Base-by-base conservation (phyloP, 2,329 filamentous ascomycete species). In the Claviceps arundinis region DNA sequence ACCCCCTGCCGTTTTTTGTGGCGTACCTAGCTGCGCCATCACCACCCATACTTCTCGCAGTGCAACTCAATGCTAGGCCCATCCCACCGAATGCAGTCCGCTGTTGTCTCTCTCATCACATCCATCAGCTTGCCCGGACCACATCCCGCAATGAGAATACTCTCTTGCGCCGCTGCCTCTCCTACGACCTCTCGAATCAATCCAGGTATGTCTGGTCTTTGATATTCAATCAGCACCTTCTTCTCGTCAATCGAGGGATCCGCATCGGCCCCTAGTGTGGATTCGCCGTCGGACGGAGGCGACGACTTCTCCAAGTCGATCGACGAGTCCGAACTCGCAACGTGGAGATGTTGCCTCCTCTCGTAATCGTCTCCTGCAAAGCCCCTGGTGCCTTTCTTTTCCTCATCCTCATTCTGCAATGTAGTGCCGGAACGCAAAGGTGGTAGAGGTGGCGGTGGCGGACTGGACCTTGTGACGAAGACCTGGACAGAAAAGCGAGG, bases 41-140 rank as follows among this genome's bases (percentile, higher is more conserved):
- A 72, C 70, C 70, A 73, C 5, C 66, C 70, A 60, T 75, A 75
- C 44, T 70, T 63, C 61, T 76, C 74, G 50, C 70, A 71, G 61
- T 76, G 73, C 14, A 76, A 61, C 56, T 74, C 73, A 3, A 77
- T 61, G 26, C 68, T 67, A 2, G 73, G 70, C 1, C 73, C 72
- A 7, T 66, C 62, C 0, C 60, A 50, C 22, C 60, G 64, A 47
- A 76, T 73, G 51, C 62, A 65, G 13, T 58, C 58, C 1, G 70
- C 69, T 0, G 68, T 63, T 2, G 69, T 67, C 50, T 71, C 67
- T 26, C 73, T 68, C 38, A 74, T 67, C 24, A 64, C 56, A 22
- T 62, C 60, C 66, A 73, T 73, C 48, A 77, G 58, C 5, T 61
- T 59, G 3, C 62, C 62, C 1, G 74, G 73, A 1, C 74, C 74